Evolutionary conservation across 805 yeast genomes (phyloP), one percentile per base, ranked within the genome.

Genomic region (Kluyveromyces lactis): DNA sequence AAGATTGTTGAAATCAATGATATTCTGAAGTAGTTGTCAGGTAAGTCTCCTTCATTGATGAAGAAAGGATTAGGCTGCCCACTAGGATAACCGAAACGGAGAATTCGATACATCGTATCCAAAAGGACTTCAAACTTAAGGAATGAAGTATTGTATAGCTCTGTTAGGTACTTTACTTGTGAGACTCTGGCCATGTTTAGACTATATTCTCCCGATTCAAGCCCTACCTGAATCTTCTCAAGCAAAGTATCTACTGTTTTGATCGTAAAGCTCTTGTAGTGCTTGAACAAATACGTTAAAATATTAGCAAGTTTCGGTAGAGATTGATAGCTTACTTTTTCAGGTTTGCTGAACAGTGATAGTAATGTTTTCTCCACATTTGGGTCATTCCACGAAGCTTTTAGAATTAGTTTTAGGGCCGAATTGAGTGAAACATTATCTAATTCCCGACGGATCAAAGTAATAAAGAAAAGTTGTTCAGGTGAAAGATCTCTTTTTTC

Each of bases 11-110:
- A 53, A 15, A 73, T 58, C 52, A 87, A 59, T 29, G 76, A 77
- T 27, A 86, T 64, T 42, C 95, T 68, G 58, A 86, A 85, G 52
- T 79, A 84, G 50, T 84, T 79, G 48, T 77, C 72, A 0, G 80
- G 78, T 10, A 62, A 62, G 60, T 87, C 96, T n/a, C 71, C 38
- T 13, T 62, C 71, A 23, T 68, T 63, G 2, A 53, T 30, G 3
- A 41, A 46, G 17, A 62, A 65, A 5, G 71, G 69, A 8, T 52
- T 58, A 1, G 94, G 89, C 37, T 70, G 70, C 39, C 75, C 75
- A 42, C 68, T 65, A 0, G 72, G 70, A 63, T 84, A 80, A 0
- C 95, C 95, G 56, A 64, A 73, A 31, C 79, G 73, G 3, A 85
- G 42, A 6, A 84, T 67, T 43, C 69, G 68, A 58, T 70, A 81